These are phyloP conservation scores for Tylopilus felleus DNA, from an alignment of 768 basidiomycete species.

Conservation along the genomic window DNA sequence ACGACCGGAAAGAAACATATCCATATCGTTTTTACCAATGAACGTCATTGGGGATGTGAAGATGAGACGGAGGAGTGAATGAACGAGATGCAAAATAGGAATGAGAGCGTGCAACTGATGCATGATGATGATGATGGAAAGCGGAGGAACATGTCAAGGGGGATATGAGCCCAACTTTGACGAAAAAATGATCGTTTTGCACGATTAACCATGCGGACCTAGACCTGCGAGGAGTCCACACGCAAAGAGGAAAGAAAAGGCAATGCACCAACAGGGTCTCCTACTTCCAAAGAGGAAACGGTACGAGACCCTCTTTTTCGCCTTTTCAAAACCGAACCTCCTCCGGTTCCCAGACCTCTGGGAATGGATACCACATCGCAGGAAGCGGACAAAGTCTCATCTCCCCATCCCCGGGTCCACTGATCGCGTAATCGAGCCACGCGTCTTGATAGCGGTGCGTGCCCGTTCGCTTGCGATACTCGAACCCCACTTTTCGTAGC, in stretches of 20 bases:
- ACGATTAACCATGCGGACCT: conserved; percentile 16
- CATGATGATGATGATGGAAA: conserved; percentile 10
- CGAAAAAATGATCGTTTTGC: conserved; percentile 7
- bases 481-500: conserved; percentile 33
- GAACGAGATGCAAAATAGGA: conserved; percentile 13
- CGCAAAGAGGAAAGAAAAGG: conserved; percentile 3
- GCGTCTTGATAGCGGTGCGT: conserved; percentile 36
- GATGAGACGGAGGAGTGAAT: background rate
- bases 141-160: conserved; percentile 5
- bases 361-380: conserved; percentile 32
- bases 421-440: conserved; percentile 33
- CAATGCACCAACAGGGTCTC: background rate
- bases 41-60: conserved; percentile 3
- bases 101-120: conserved; percentile 17
- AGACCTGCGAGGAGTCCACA: conserved; percentile 16
- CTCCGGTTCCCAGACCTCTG: conserved; percentile 34
- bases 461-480: conserved; percentile 36
- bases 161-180: conserved; percentile 1
- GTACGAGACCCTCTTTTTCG: background rate
- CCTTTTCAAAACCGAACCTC: conserved; percentile 21
- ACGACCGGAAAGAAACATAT: background rate
- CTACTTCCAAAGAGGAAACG: background rate
- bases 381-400: conserved; percentile 23
- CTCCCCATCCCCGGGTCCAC: conserved; percentile 20
- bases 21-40: conserved; percentile 7